Evolutionary conservation across 2,329 filamentous ascomycete species (phyloP), one percentile per base, ranked within the genome.

Genomic region (Epichloe typhina): DNA sequence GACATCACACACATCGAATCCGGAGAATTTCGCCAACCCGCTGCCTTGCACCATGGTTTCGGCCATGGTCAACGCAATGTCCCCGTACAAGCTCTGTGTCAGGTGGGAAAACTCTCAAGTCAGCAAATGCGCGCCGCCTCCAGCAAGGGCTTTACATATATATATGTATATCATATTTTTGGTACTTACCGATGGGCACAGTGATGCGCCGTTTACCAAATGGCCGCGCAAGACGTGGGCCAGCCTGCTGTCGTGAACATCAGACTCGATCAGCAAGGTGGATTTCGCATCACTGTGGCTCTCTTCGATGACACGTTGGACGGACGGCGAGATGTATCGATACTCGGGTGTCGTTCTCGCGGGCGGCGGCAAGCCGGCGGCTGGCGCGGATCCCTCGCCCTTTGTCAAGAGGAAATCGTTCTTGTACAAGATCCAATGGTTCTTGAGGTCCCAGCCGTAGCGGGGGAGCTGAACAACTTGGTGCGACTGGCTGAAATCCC

Each of bases 401-500:
- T 88, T 88, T 56, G 74, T 79, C 33, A 87, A 69, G 21, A 74
- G 76, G 81, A 82, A 88, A 65, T 87, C 47, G 17, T 51, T 19
- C 15, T 45, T 46, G 15, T 55, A 79, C 55, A 72, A 69, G 37
- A 79, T 70, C 76, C 77, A 80, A 62, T 88, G 86, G 56, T 77
- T 82, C 72, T 86, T 86, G 60, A 79, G 70, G 58, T 88, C 81
- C 66, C 83, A 89, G 0, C 73, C 72, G 62, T 88, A 88, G 2
- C 76, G 74, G 1, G 84, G 84, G 2, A 88, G 69, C 9, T 77
- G 68, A 12, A 86, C 66, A 26, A 88, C 68, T 8, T 66, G 65
- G 9, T 67, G 61, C 11, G 62, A 64, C 0, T 57, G 49, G 39
- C 57, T 55, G 52, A 72, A 72, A 53, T 69, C 66, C 9, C 37